Evolutionary conservation across 768 basidiomycete species (phyloP).

Genomic region (Phylloporus sp.): DNA sequence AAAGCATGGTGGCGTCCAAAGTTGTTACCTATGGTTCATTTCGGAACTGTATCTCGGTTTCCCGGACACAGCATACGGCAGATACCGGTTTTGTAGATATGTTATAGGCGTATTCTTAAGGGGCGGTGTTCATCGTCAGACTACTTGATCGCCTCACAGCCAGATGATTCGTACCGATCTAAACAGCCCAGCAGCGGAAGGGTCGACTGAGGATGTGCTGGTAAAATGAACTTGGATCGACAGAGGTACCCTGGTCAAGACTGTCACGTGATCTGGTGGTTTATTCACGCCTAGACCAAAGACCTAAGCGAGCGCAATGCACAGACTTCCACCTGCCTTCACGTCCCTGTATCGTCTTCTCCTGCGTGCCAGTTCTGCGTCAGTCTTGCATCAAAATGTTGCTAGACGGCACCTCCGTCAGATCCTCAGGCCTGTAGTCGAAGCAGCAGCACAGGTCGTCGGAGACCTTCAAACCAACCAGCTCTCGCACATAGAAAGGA

Average conservation of each 20-base stretch:
- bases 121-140: no score
- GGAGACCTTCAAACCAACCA: slow-evolving; percentile 35
- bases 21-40: slow-evolving; percentile 10
- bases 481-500: slow-evolving; percentile 26
- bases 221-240: slow-evolving; percentile 5
- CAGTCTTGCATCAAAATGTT: slow-evolving; percentile 49
- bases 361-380: slow-evolving; percentile 50
- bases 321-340: slow-evolving; percentile 34
- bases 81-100: slow-evolving; percentile 8
- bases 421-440: slow-evolving; percentile 53
- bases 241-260: background rate
- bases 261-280: slow-evolving; percentile 12
- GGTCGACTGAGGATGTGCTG: background rate
- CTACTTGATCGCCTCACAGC: slow-evolving; percentile 3
- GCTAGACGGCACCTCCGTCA: slow-evolving; percentile 42
- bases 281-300: background rate
- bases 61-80: slow-evolving; percentile 4
- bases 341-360: slow-evolving; percentile 58
- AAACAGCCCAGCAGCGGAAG: background rate
- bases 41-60: background rate
- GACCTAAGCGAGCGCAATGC: slow-evolving; percentile 6
- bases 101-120: background rate
- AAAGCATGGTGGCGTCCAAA: slow-evolving; percentile 7
- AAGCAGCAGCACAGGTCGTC: slow-evolving; percentile 42
- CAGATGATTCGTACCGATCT: slow-evolving; percentile 4